phyloP scores from a whole-genome alignment of 192 early-diverging fungal species.

The Obelidium mucronatum region DNA sequence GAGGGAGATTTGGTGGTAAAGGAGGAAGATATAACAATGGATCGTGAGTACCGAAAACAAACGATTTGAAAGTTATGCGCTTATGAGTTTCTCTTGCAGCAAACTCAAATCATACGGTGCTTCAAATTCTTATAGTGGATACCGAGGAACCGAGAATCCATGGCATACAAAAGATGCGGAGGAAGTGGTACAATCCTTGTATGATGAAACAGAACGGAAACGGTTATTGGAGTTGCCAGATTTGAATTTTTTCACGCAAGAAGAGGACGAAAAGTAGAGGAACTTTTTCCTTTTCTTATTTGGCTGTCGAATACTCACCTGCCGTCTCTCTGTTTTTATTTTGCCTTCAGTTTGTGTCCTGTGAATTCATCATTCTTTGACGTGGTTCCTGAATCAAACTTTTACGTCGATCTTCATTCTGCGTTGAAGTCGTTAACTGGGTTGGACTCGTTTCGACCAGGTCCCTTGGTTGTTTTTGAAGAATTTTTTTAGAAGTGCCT shows the following conservation, averaged over 20 bases:
- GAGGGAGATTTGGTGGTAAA: neutral
- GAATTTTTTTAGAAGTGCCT: neutral
- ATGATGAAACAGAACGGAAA: slow-evolving; percentile 25
- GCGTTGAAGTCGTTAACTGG: slow-evolving; percentile 44
- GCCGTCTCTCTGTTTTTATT: neutral
- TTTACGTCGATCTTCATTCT: slow-evolving; percentile 35
- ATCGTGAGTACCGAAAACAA: no score
- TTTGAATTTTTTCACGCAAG: neutral
- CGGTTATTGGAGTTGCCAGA: slow-evolving; percentile 12
- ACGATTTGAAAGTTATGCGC: no score
- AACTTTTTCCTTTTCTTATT: no score
- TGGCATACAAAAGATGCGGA: neutral
- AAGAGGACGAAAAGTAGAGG: neutral
- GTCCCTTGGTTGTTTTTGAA: neutral
- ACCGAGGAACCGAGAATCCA: slow-evolving; percentile 5
- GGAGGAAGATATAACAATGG: slow-evolving; percentile 1
- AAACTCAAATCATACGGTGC: no score
- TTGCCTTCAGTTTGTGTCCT: neutral
- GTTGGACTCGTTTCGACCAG: slow-evolving; percentile 25
- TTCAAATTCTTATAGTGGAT: no score
- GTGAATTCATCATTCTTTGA: neutral
- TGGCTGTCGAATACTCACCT: neutral
- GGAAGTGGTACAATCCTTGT: neutral
- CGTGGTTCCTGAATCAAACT: neutral
- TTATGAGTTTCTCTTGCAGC: no score